Evolutionary conservation across 2,329 filamentous ascomycete genomes (phyloP).

Genomic region (Endothia cerciana): DNA sequence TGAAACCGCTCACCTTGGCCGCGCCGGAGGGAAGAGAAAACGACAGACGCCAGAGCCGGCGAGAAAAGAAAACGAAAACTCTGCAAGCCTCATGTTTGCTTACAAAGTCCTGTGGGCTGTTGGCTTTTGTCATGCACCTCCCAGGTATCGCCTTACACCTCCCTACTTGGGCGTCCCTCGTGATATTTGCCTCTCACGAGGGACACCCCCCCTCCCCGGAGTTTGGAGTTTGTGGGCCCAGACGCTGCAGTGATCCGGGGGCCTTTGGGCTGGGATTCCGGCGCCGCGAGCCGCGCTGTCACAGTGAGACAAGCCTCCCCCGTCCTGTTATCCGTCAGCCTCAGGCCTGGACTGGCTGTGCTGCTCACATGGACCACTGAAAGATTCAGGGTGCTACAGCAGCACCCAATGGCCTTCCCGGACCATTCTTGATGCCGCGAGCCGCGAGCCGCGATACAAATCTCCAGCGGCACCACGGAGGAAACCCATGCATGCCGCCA

Average conservation of each 20-base stretch:
- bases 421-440: neutral
- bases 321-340: slow-evolving; percentile 13
- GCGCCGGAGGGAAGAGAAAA: neutral
- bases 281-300: slow-evolving; percentile 19
- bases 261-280: slow-evolving; percentile 9
- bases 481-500: too few species aligned
- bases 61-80: neutral
- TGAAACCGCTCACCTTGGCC: neutral
- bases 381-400: slow-evolving; percentile 17
- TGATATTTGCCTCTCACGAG: slow-evolving; percentile 1
- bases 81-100: neutral
- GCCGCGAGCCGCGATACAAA: neutral
- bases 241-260: slow-evolving; percentile 5
- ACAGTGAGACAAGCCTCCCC: slow-evolving; percentile 6
- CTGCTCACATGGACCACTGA: slow-evolving; percentile 25
- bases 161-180: neutral
- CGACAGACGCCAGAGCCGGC: slow-evolving; percentile 4
- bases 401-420: slow-evolving; percentile 1
- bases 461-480: neutral
- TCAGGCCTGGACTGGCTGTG: slow-evolving; percentile 20
- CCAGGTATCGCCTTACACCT: neutral
- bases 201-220: neutral
- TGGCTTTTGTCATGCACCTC: neutral
- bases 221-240: neutral
- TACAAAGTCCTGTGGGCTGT: neutral